Percentiles rank a stretch among this genome's conserved stretches.
Conservation (phyloP, 768 basidiomycete genomes). For the Rhodocollybia butyracea region DNA sequence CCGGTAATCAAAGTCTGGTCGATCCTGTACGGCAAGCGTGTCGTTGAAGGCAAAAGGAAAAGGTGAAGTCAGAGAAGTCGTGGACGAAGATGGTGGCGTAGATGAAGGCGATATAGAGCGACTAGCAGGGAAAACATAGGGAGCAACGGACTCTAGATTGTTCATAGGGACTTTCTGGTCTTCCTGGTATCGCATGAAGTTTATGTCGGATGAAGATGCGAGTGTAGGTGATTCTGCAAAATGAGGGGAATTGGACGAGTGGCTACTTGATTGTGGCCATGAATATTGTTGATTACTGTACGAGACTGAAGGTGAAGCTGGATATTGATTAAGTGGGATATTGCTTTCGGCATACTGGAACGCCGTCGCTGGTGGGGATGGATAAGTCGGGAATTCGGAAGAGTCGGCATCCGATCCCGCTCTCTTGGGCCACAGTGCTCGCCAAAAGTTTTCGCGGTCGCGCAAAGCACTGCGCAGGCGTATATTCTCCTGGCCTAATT, state of each 20-base stretch:
- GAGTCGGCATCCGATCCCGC: conserved; percentile 50
- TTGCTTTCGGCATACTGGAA: conserved; percentile 22
- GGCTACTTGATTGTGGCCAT: conserved; percentile 32
- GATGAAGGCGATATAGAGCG: conserved; percentile 74
- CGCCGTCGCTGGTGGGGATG: conserved; percentile 24
- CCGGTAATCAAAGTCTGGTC: conserved; percentile 65
- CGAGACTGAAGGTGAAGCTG: conserved; percentile 42
- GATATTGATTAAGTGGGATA: conserved; percentile 42
- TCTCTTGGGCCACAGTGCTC: conserved; percentile 65
- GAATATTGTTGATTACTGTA: conserved; percentile 25
- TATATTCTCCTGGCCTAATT: conserved; percentile 62
- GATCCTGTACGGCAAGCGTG: conserved; percentile 41
- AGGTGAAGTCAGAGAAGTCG: conserved; percentile 61
- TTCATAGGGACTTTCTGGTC: conserved; percentile 56
- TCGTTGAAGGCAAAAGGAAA: conserved; percentile 63
- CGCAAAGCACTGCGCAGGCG: conserved; percentile 61
- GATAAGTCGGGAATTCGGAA: conserved; percentile 49
- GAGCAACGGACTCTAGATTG: conserved; percentile 43
- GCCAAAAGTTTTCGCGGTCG: conserved; percentile 76
- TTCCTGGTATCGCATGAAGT: conserved; percentile 47
- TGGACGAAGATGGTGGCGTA: conserved; percentile 56
- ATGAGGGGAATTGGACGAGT: conserved; percentile 49
- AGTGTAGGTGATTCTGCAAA: conserved; percentile 58
- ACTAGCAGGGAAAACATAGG: conserved; percentile 62
- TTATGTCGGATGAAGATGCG: conserved; percentile 40